Conservation (phyloP, 768 basidiomycete genomes). For the Tulasnella sp. region DNA sequence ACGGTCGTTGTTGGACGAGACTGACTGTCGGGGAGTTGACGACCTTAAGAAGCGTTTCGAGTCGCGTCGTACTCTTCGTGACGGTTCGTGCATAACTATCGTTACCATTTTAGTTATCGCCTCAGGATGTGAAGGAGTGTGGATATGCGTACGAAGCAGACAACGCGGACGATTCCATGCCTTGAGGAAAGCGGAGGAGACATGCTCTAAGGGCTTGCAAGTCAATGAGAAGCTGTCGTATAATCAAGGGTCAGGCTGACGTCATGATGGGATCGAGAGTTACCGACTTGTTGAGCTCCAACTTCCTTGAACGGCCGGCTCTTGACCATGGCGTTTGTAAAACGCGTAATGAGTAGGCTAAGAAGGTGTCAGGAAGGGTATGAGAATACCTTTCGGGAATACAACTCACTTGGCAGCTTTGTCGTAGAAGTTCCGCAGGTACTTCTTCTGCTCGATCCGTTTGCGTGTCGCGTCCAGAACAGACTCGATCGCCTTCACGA, state of each 20-base stretch:
- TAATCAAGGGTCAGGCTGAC: neutral
- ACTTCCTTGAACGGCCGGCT: constrained; percentile 85
- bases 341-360: constrained; percentile 73
- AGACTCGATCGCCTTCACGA: constrained; percentile 61
- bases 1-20: constrained; percentile 14
- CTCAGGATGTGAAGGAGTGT: neutral
- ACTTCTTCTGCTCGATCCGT: constrained; percentile 88
- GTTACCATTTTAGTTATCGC: constrained; percentile 15
- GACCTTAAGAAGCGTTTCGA: constrained; percentile 91
- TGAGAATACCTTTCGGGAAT: neutral
- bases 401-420: constrained; percentile 69
- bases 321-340: constrained; percentile 79
- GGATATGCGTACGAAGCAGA: constrained; percentile 17
- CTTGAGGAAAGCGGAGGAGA: constrained; percentile 58
- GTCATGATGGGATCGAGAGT: constrained; percentile 16
- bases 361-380: neutral
- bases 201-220: constrained; percentile 76
- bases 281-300: constrained; percentile 80
- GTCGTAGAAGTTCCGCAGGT: constrained; percentile 82
- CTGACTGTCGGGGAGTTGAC: constrained; percentile 84
- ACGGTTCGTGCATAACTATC: constrained; percentile 73
- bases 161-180: constrained; percentile 15
- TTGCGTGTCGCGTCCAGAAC: constrained; percentile 67
- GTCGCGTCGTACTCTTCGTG: constrained; percentile 60
- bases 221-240: constrained; percentile 67